Percentiles rank a stretch among this genome's conserved stretches.
Evolutionary conservation across 2,329 filamentous ascomycete species (phyloP).

Genomic region (Penicillium sp.): DNA sequence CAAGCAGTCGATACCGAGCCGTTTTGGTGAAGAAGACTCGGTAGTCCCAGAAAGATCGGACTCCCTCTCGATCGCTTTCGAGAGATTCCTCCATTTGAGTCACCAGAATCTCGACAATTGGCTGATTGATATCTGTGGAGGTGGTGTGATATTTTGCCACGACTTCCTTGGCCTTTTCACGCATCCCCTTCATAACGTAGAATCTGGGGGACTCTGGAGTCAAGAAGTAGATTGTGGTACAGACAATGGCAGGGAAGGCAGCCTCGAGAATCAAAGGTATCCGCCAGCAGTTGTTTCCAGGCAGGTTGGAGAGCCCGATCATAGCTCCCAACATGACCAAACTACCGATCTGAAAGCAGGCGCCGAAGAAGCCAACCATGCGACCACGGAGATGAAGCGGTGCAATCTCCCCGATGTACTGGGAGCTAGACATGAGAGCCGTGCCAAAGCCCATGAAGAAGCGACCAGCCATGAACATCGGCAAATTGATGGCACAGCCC

Average conservation of each 20-base stretch:
- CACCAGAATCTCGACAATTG: slow-evolving; percentile 44
- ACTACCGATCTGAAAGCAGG: slow-evolving; percentile 48
- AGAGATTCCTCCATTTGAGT: slow-evolving; percentile 48
- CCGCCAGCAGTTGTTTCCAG: slow-evolving; percentile 40
- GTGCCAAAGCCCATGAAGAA: slow-evolving; percentile 41
- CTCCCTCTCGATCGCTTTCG: slow-evolving; percentile 39
- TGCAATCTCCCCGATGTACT: slow-evolving; percentile 41
- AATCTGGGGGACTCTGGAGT: slow-evolving; percentile 40
- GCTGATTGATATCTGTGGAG: slow-evolving; percentile 39
- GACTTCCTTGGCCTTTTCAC: slow-evolving; percentile 34
- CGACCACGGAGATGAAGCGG: slow-evolving; percentile 39
- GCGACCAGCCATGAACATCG: slow-evolving; percentile 39
- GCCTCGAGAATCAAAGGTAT: slow-evolving; percentile 47
- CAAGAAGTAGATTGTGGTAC: slow-evolving; percentile 43
- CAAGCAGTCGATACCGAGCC: slow-evolving; percentile 45
- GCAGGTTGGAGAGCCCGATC: slow-evolving; percentile 42
- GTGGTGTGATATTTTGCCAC: slow-evolving; percentile 46
- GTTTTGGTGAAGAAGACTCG: slow-evolving; percentile 48
- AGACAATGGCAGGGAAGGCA: slow-evolving; percentile 49
- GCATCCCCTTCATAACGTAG: slow-evolving; percentile 34
- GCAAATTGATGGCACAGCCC: slow-evolving; percentile 24
- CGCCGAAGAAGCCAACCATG: slow-evolving; percentile 49
- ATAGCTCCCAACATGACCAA: slow-evolving; percentile 45
- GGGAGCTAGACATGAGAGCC: slow-evolving; percentile 38
- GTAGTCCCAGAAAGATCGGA: slow-evolving; percentile 46